Conservation (phyloP, 2,329 filamentous ascomycete species). For the Hymenoscyphus linearis region DNA sequence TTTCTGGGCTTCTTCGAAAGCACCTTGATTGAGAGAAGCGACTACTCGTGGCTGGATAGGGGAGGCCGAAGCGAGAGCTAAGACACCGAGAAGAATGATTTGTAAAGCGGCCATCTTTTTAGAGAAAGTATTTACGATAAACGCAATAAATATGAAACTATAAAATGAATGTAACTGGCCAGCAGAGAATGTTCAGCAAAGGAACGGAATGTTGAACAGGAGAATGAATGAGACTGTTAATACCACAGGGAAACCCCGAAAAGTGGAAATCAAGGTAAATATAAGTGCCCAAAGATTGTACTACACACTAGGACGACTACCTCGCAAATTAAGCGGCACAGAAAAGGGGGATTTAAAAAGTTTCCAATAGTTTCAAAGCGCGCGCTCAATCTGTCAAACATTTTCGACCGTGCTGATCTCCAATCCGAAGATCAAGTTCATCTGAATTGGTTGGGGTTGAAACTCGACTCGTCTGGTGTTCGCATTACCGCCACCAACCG, state of each 20-base stretch:
- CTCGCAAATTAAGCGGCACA: not conserved
- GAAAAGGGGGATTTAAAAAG: constrained; percentile 9
- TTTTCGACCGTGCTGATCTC: constrained; percentile 4
- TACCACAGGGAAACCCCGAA: not conserved
- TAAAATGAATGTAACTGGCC: constrained; percentile 20
- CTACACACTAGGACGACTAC: not conserved
- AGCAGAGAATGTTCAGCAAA: constrained; percentile 22
- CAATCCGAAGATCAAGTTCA: constrained; percentile 12
- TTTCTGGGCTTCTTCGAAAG: constrained; percentile 39
- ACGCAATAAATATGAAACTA: constrained; percentile 1
- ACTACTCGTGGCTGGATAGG: constrained; percentile 31
- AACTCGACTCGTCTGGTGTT: constrained; percentile 21
- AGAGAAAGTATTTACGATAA: constrained; percentile 1
- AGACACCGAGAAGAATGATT: constrained; percentile 19
- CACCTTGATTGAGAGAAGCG: constrained; percentile 34
- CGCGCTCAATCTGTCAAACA: constrained; percentile 3
- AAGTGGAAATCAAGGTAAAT: not conserved
- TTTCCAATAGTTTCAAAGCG: constrained; percentile 21
- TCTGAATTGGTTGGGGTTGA: constrained; percentile 16
- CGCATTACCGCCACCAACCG: constrained; percentile 18
- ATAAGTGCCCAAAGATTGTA: not conserved
- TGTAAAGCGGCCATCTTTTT: constrained; percentile 19
- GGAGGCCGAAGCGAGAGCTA: constrained; percentile 20
- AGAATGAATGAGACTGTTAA: constrained; percentile 5
- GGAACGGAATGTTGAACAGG: constrained; percentile 5